A percentile compares a stretch with the other conserved stretches of the same genome.
phyloP scores from a whole-genome alignment of 2,329 filamentous ascomycete species.

The Stemphylium lycopersici region DNA sequence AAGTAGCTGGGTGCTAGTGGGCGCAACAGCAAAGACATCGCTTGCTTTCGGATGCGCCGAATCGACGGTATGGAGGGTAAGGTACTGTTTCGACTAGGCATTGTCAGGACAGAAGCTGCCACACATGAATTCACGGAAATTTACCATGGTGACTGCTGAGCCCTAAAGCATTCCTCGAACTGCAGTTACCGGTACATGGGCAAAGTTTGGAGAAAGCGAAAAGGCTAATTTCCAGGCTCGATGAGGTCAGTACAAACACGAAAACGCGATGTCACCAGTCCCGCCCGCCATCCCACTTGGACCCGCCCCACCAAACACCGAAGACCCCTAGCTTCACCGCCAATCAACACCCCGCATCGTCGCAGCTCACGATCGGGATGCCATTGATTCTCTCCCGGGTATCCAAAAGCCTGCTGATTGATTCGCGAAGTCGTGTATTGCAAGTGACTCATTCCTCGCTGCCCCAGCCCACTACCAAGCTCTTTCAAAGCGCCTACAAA shows the following conservation, averaged over 20 bases:
- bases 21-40: constrained; percentile 83
- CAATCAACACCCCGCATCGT: constrained; percentile 36
- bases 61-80: constrained; percentile 89
- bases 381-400: constrained; percentile 32
- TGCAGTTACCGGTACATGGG: constrained; percentile 1
- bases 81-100: constrained; percentile 92
- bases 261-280: constrained; percentile 38
- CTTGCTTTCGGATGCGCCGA: constrained; percentile 73
- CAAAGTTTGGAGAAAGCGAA: neutral
- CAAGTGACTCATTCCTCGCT: constrained; percentile 5
- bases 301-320: constrained; percentile 29
- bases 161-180: neutral
- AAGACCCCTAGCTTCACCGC: constrained; percentile 31
- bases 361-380: constrained; percentile 26
- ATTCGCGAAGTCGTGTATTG: constrained; percentile 7
- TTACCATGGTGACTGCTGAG: constrained; percentile 11
- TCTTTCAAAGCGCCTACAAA: constrained; percentile 4
- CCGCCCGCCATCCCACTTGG: constrained; percentile 25
- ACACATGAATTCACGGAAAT: neutral
- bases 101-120: constrained; percentile 13
- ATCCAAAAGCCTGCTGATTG: constrained; percentile 12
- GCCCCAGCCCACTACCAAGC: constrained; percentile 6
- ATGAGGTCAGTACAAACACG: constrained; percentile 39
- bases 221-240: constrained; percentile 14
- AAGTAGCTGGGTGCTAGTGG: constrained; percentile 74